Conservation (phyloP, 768 basidiomycete genomes). For the Lactifluus volemus region DNA sequence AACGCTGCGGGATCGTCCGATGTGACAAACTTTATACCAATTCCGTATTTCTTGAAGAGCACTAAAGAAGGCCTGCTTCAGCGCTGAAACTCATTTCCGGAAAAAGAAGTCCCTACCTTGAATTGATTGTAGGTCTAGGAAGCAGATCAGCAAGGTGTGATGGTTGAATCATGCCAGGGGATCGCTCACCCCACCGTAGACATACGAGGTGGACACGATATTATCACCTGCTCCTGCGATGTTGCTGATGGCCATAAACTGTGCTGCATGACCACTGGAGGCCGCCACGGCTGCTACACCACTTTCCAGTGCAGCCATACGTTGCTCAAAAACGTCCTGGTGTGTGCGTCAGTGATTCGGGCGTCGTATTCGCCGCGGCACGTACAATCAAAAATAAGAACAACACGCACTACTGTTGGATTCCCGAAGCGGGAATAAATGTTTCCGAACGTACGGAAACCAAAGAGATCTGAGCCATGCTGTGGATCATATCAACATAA, state of each 20-base stretch:
- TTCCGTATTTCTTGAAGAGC: conserved; percentile 59
- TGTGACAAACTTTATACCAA: conserved; percentile 54
- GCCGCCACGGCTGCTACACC: conserved; percentile 69
- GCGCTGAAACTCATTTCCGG: not conserved
- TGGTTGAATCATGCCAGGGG: not conserved
- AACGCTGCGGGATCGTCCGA: conserved; percentile 49
- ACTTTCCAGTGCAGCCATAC: conserved; percentile 74
- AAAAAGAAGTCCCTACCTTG: conserved; percentile 34
- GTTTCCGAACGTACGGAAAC: conserved; percentile 48
- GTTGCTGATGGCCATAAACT: conserved; percentile 43
- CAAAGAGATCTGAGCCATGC: conserved; percentile 74
- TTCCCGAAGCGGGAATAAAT: conserved; percentile 65
- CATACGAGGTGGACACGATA: conserved; percentile 58
- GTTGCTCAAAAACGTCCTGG: conserved; percentile 71
- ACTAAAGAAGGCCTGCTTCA: conserved; percentile 29
- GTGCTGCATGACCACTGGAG: conserved; percentile 68
- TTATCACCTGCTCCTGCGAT: conserved; percentile 63
- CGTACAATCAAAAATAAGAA: conserved; percentile 3
- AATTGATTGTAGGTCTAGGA: conserved; percentile 62
- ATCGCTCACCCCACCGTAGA: conserved; percentile 57
- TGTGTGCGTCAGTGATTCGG: not conserved
- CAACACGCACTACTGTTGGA: conserved; percentile 46
- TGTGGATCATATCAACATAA: conserved; percentile 19
- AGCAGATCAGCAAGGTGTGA: not conserved
- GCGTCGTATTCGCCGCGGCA: not conserved